Conservation (phyloP, 352 stramenopile species). For the Phytophthora meadii region DNA sequence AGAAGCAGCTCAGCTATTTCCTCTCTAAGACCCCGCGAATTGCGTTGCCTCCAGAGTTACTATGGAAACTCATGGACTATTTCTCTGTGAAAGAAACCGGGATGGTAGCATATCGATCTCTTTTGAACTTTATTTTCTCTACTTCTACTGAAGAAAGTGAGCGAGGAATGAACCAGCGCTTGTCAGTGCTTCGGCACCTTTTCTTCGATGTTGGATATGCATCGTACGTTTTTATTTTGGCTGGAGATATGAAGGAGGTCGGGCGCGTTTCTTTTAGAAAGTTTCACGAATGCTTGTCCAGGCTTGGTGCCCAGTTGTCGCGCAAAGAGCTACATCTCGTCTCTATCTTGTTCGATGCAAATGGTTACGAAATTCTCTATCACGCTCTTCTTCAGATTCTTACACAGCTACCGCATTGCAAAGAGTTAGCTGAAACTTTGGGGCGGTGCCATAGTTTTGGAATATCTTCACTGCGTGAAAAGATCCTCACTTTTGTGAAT, state of each 20-base stretch:
- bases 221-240: conserved; percentile 42
- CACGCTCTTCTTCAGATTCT: conserved; percentile 51
- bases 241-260: conserved; percentile 57
- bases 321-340: conserved; percentile 54
- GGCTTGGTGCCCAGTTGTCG: conserved; percentile 43
- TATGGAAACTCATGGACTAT: conserved; percentile 52
- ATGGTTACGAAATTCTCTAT: conserved; percentile 61
- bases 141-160: conserved; percentile 44
- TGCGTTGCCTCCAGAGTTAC: conserved; percentile 45
- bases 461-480: conserved; percentile 46
- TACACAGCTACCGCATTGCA: conserved; percentile 29
- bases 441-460: conserved; percentile 48
- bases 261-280: conserved; percentile 50
- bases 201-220: conserved; percentile 44
- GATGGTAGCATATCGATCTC: conserved; percentile 46
- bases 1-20: conserved; percentile 66
- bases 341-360: conserved; percentile 58
- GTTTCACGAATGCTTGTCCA: conserved; percentile 50
- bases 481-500: conserved; percentile 41
- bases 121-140: conserved; percentile 60
- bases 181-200: conserved; percentile 38
- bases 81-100: conserved; percentile 41
- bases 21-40: conserved; percentile 52
- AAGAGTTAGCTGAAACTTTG: conserved; percentile 35
- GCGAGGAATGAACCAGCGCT: conserved; percentile 28